A percentile compares a stretch with the other conserved stretches of the same genome.
Conservation (phyloP, 1,139 yeast genomes). For the Nakaseomyces bracarensis region DNA sequence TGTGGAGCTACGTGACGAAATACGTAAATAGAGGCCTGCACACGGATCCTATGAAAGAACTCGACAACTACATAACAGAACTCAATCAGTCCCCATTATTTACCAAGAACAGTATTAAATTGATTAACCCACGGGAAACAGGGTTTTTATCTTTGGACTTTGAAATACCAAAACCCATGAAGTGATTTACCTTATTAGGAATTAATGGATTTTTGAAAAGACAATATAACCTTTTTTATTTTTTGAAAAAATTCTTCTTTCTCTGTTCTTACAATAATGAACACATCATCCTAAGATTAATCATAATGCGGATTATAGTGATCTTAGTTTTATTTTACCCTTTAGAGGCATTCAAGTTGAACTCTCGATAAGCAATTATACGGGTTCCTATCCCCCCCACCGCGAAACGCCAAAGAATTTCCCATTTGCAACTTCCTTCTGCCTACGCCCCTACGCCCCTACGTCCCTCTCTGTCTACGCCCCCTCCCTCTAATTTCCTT, state of each 20-base stretch:
- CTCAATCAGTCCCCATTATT: slow-evolving; percentile 35
- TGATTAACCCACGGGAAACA: slow-evolving; percentile 48
- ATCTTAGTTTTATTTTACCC: neutral
- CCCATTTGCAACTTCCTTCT: too few species aligned
- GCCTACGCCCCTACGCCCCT: neutral
- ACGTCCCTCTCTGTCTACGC: neutral
- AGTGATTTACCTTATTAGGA: neutral
- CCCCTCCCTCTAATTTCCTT: too few species aligned
- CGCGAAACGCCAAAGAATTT: slow-evolving; percentile 1
- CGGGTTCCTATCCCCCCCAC: too few species aligned
- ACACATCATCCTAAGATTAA: too few species aligned
- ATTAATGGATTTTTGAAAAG: too few species aligned
- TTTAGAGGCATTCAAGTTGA: neutral
- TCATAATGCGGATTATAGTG: neutral
- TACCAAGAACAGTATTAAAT: slow-evolving; percentile 30
- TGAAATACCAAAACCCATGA: slow-evolving; percentile 40
- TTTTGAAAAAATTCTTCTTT: too few species aligned
- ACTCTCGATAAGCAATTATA: too few species aligned
- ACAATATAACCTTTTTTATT: too few species aligned
- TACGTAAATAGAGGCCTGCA: slow-evolving; percentile 12
- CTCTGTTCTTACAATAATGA: too few species aligned
- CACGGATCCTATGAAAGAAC: slow-evolving; percentile 23
- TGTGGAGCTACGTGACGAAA: slow-evolving; percentile 23
- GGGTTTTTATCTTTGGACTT: slow-evolving; percentile 59
- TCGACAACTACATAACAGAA: slow-evolving; percentile 42